Evolutionary conservation across 2,329 filamentous ascomycete genomes (phyloP).

Genomic region (Leptographium wingfieldii): DNA sequence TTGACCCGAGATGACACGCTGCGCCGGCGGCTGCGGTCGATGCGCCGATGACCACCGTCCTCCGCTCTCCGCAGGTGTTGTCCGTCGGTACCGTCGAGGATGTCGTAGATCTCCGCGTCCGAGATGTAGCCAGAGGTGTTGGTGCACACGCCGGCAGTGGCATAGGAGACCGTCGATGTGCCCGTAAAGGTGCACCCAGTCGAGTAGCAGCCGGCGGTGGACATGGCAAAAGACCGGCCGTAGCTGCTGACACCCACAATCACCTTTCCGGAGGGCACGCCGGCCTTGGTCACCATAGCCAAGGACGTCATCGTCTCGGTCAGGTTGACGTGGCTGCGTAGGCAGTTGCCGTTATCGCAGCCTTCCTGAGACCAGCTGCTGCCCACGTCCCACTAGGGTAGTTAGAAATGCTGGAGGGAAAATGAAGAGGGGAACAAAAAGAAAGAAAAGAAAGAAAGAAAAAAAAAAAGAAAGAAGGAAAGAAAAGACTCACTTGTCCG

Average conservation of each 20-base stretch:
- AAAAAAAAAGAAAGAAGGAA: neutral
- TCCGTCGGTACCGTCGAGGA: neutral
- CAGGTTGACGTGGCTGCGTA: constrained; percentile 23
- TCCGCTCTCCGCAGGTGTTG: neutral
- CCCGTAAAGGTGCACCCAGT: constrained; percentile 22
- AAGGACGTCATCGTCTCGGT: constrained; percentile 22
- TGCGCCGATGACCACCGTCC: neutral
- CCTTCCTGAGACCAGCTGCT: constrained; percentile 11
- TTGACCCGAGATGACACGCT: neutral
- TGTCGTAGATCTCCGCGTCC: constrained; percentile 22
- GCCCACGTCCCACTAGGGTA: constrained; percentile 23
- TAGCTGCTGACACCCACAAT: constrained; percentile 22
- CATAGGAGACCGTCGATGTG: constrained; percentile 13
- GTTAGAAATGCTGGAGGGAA: neutral
- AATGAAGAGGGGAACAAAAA: too few relatives aligned
- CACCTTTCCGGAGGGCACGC: constrained; percentile 17
- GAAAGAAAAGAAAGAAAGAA: neutral
- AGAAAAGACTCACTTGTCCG: constrained; percentile 11
- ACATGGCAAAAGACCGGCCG: constrained; percentile 22
- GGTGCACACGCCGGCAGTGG: constrained; percentile 22
- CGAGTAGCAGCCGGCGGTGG: constrained; percentile 16
- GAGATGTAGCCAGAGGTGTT: constrained; percentile 24
- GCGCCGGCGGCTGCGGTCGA: too few relatives aligned
- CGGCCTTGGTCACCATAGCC: constrained; percentile 25
- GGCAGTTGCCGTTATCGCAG: constrained; percentile 19